Base-by-base conservation (phyloP, 2,329 filamentous ascomycete species). In the Ophiostoma quercus region DNA sequence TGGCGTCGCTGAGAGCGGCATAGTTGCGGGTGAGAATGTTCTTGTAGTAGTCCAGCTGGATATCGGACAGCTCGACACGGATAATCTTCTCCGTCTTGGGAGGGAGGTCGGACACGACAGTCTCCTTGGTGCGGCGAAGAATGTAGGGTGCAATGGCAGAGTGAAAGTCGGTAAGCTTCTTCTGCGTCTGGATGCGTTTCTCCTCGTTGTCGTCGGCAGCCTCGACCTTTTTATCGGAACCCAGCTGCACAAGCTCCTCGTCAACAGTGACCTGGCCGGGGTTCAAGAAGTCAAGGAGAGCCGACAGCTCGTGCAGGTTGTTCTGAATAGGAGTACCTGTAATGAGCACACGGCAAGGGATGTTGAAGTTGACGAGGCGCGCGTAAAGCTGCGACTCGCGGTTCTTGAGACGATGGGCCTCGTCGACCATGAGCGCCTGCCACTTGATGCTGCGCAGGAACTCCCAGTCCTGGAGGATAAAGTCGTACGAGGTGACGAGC, bases 41-140 rank as follows among this genome's bases (percentile, higher is more conserved):
- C 81, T 98, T 98, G 83, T 99, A 99, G 79, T 97, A 98, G 73
- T 99, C 94, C 11, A 98, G 84, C 77, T 99, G 95, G 37, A 98
- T 90, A 79, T 99, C 95, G 0, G 95, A 96, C 67, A 99, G 84
- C 79, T 98, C 95, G 57, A 99, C 95, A 70, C 96, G 92, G 77
- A 99, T 96, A 74, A 99, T 99, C 82, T 98, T 99, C 79, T 99
- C 95, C 0, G 92, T 97, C 82, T 99, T 99, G 0, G 94, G 93
- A 14, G 95, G 95, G 34, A 99, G 83, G 74, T 99, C 95, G 29
- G 94, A 96, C 78, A 98, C 95, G 8, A 99, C 96, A 70, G 95
- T 97, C 77, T 97, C 92, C 80, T 99, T 99, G 22, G 95, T 98
- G 68, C 95, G 90, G 54, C 95, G 92, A 68, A 99, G 84, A 83